Base-by-base conservation (phyloP, 345 rosid species). In the Bruguiera parviflora region DNA sequence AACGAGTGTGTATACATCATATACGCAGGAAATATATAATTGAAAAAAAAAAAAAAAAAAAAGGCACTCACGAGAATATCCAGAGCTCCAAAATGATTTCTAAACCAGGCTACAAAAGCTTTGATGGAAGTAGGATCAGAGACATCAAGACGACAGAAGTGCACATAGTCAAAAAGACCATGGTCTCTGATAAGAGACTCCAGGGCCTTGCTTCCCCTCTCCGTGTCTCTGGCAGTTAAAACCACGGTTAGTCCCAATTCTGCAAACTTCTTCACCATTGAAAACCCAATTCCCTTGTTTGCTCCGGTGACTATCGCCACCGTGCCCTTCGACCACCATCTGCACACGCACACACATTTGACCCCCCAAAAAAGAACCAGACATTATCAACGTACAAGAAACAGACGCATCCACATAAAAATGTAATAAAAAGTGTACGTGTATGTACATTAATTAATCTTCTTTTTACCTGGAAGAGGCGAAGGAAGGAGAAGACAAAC, bases 271-370 rank as follows among this genome's bases (percentile, higher is more conserved):
- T 88, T 89, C 78, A 84, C 97, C 58, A 91, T 33, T n/a, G 88
- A 85, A 51, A 78, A 87, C 37, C 97, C 96, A 37, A 93, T 93
- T 66, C 97, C 97, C 68, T 79, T 91, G 83, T 91, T 93, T 1
- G 89, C 96, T 81, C 98, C 98, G 4, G 91, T 93, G 43, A 91
- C 98, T 2, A 93, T 70, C 0, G 90, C 92, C 8, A 84, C 82
- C 39, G 91, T 93, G 59, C 85, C 87, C 47, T 67, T 72, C 3
- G 84, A 66, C 98, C 97, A 93, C 97, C 98, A 93, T 66, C 96
- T 88, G 63, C 71, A 61, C 35, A 22, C 33, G 15, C 1, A 43
- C 49, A 0, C 3, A 43, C 49, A 13, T 13, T 13, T 13, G 18
- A 43, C 49, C 49, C 11, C 49, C 15, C 4, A 43, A 13, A 3